A percentile compares a stretch with the other conserved stretches of the same genome.
Conservation (phyloP, 805 yeast species). For the Hanseniaspora jakobsenii region DNA sequence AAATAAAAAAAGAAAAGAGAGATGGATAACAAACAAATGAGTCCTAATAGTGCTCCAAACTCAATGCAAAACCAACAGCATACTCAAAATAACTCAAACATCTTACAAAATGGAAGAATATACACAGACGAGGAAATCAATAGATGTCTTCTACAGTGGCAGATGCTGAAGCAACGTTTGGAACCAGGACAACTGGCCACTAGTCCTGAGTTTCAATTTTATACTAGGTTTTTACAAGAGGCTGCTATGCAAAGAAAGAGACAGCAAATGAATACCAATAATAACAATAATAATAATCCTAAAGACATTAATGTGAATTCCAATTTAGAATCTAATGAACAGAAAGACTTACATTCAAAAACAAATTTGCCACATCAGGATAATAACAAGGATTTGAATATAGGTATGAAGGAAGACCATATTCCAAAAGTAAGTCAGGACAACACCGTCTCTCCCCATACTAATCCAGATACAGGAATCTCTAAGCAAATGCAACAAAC, state of each 20-base stretch:
- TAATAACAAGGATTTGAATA: no score
- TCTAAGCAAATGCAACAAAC: no score
- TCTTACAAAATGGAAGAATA: conserved; percentile 17
- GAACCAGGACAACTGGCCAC: conserved; percentile 27
- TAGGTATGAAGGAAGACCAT: no score
- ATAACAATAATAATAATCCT: conserved; percentile 1
- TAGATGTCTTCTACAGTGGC: conserved; percentile 28
- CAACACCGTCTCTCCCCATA: no score
- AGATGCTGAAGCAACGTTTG: conserved; percentile 28
- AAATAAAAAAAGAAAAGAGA: no score
- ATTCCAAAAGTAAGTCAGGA: no score
- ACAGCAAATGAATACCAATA: conserved; percentile 15
- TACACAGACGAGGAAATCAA: conserved; percentile 29
- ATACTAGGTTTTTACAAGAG: conserved; percentile 26
- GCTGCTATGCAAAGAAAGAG: conserved; percentile 30
- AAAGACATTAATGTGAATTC: not conserved
- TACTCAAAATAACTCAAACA: no score
- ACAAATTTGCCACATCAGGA: not conserved
- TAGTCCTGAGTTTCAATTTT: conserved; percentile 28
- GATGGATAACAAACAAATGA: no score
- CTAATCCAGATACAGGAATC: no score
- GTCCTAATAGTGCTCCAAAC: no score
- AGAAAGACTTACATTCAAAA: no score
- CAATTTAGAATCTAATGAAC: not conserved
- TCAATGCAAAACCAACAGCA: no score